phyloP scores from a whole-genome alignment of 2,329 filamentous ascomycete genomes.

The Hypoxylon sp. region DNA sequence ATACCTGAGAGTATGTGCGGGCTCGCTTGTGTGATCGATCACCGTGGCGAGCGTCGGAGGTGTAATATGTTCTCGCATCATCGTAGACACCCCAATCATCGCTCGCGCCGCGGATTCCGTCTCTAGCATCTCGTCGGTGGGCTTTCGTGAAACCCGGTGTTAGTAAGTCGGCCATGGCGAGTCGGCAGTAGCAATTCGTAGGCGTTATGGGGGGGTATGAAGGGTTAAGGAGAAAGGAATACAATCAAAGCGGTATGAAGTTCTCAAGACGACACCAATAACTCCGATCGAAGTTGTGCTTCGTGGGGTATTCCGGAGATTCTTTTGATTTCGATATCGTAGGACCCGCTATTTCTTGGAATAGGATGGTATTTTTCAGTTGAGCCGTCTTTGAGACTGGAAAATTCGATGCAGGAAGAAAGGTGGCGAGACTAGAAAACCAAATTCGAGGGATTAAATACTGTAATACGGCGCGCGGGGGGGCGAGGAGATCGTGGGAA shows the following conservation, averaged over 20 bases:
- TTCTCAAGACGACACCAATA: constrained; percentile 14
- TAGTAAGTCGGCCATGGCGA: constrained; percentile 48
- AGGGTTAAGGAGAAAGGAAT: constrained; percentile 33
- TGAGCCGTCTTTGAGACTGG: constrained; percentile 19
- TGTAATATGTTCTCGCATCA: constrained; percentile 72
- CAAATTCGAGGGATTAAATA: constrained; percentile 42
- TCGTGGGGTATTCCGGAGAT: constrained; percentile 34
- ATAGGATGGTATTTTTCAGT: constrained; percentile 15
- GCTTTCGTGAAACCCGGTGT: constrained; percentile 40
- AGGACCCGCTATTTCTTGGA: constrained; percentile 8
- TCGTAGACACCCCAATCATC: constrained; percentile 68
- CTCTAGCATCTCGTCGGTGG: constrained; percentile 38
- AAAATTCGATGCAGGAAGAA: constrained; percentile 6
- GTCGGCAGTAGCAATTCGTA: constrained; percentile 26
- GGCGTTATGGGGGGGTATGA: constrained; percentile 15
- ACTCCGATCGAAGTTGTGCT: constrained; percentile 17
- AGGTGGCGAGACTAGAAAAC: constrained; percentile 1
- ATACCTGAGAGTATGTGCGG: constrained; percentile 71
- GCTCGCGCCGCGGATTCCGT: constrained; percentile 56
- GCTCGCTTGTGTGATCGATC: constrained; percentile 66
- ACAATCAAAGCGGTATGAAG: constrained; percentile 34
- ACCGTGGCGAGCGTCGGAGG: constrained; percentile 68
- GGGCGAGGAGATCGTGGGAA: constrained; percentile 39
- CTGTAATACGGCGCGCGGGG: constrained; percentile 22
- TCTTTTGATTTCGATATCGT: constrained; percentile 32